phyloP scores from a whole-genome alignment of 352 stramenopile genomes.

The Phytophthora sojae region DNA sequence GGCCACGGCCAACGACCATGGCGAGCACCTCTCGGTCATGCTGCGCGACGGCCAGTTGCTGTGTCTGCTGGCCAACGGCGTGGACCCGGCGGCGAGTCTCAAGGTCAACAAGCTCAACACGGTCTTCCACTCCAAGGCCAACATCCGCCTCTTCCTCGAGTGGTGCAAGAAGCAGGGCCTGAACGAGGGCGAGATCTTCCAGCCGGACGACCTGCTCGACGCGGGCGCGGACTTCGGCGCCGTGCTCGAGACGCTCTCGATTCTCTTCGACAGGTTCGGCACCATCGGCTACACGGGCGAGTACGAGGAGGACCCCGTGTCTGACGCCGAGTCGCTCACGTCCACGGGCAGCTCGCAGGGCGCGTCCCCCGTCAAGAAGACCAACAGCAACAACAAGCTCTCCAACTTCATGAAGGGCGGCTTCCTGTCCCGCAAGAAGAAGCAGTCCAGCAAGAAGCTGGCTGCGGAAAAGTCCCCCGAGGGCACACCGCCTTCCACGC shows the following conservation, averaged over 20 bases:
- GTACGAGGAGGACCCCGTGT: constrained; percentile 75
- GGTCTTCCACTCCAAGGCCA: constrained; percentile 89
- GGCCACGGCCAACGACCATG: constrained; percentile 66
- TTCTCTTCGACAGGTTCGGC: constrained; percentile 87
- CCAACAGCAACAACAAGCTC: constrained; percentile 73
- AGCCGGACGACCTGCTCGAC: constrained; percentile 82
- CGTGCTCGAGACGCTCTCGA: constrained; percentile 81
- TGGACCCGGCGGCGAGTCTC: constrained; percentile 77
- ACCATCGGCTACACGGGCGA: constrained; percentile 59
- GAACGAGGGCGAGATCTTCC: constrained; percentile 78
- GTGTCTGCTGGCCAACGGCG: constrained; percentile 84
- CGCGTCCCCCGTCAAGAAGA: constrained; percentile 71
- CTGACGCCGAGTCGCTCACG: constrained; percentile 72
- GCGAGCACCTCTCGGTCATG: constrained; percentile 83
- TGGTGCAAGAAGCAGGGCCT: constrained; percentile 82
- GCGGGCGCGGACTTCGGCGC: constrained; percentile 62
- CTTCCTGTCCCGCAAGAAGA: constrained; percentile 83
- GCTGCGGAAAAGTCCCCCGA: constrained; percentile 42
- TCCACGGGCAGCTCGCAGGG: constrained; percentile 66
- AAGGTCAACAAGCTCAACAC: constrained; percentile 91
- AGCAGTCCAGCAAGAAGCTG: constrained; percentile 40
- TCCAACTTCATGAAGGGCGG: constrained; percentile 82
- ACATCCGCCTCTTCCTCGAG: constrained; percentile 84
- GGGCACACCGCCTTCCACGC: constrained; percentile 69
- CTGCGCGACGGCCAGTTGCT: constrained; percentile 88